A percentile compares a stretch with the other conserved stretches of the same genome.
These are phyloP conservation scores for Hanseniaspora valbyensis DNA, from an alignment of 805 yeast genomes.

Conservation along the genomic window DNA sequence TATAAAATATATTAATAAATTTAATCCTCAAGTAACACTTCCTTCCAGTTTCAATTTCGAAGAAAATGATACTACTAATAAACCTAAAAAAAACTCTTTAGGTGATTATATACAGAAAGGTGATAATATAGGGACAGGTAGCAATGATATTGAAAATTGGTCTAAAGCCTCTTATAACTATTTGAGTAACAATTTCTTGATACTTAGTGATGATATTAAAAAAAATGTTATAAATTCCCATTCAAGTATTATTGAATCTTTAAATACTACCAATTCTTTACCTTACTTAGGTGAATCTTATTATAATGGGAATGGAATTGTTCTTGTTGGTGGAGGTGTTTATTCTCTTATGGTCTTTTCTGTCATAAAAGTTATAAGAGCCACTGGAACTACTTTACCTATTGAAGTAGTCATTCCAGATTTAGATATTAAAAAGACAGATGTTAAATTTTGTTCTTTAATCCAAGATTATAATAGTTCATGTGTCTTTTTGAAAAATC, in stretches of 20 bases:
- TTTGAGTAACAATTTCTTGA: not conserved
- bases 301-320: conserved; percentile 36
- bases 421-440: conserved; percentile 47
- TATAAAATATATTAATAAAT: not conserved
- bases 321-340: conserved; percentile 69
- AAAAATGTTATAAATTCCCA: not conserved
- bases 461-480: conserved; percentile 39
- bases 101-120: not conserved
- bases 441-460: conserved; percentile 55
- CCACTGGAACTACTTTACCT: conserved; percentile 51
- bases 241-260: not conserved
- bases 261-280: not conserved
- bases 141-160: not conserved
- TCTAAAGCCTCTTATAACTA: not conserved
- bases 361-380: conserved; percentile 50
- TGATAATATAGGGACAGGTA: not conserved
- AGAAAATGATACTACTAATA: not conserved
- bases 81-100: not conserved
- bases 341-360: conserved; percentile 61
- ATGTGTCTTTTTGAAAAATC: conserved; percentile 55
- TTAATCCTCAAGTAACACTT: not conserved
- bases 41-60: not conserved
- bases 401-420: conserved; percentile 66
- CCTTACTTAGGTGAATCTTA: not conserved
- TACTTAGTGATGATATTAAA: not conserved